Evolutionary conservation across 768 basidiomycete species (phyloP).

Genomic region (Xerocomus potaroensis): DNA sequence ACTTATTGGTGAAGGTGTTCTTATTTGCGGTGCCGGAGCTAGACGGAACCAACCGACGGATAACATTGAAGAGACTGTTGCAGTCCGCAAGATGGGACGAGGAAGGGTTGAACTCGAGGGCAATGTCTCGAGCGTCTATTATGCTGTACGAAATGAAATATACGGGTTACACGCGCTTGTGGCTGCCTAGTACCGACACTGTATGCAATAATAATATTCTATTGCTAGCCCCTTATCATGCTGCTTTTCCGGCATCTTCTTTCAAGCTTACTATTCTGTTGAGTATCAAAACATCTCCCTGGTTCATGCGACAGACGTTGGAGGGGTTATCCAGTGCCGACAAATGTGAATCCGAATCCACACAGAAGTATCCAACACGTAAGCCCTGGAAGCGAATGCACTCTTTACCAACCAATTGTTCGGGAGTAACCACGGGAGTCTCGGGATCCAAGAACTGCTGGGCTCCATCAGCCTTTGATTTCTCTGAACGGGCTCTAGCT

Average conservation of each 20-base stretch:
- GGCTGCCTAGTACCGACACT: constrained; percentile 48
- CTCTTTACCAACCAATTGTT: constrained; percentile 85
- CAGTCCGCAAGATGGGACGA: constrained; percentile 81
- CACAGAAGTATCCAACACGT: constrained; percentile 89
- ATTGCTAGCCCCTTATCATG: constrained; percentile 9
- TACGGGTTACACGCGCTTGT: constrained; percentile 90
- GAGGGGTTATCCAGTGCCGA: constrained; percentile 56
- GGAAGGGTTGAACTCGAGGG: constrained; percentile 91
- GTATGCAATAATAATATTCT: constrained; percentile 11
- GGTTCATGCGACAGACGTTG: constrained; percentile 39
- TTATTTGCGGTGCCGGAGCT: constrained; percentile 74
- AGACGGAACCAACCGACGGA: constrained; percentile 41
- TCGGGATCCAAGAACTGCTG: constrained; percentile 38
- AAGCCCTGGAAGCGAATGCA: constrained; percentile 95
- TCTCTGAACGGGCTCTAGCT: constrained; percentile 56
- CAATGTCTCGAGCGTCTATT: constrained; percentile 83
- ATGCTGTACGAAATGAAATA: constrained; percentile 82
- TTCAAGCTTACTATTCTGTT: constrained; percentile 94
- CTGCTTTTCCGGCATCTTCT: constrained; percentile 81
- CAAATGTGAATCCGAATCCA: constrained; percentile 82
- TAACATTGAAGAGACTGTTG: constrained; percentile 63
- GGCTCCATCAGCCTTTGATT: constrained; percentile 46
- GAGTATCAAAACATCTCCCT: constrained; percentile 78
- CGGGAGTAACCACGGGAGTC: constrained; percentile 66
- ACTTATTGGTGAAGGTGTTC: constrained; percentile 94